phyloP scores from a whole-genome alignment of 495 filamentous ascomycete species.

The Thozetella sp. region DNA sequence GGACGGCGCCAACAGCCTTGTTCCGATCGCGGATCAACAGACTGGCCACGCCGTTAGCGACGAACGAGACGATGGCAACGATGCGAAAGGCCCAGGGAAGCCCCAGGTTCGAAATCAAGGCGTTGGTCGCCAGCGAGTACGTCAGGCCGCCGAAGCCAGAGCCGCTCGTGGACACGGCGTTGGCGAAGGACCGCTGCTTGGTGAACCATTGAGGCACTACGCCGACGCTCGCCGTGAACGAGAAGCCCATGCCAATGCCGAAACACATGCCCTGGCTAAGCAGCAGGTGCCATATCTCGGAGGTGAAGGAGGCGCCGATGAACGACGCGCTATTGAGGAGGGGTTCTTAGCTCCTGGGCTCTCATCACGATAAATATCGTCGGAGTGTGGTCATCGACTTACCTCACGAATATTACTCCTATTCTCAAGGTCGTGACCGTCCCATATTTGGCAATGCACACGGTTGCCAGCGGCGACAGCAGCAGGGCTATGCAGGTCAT shows the following conservation, averaged over 20 bases:
- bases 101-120: conserved; percentile 61
- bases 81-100: conserved; percentile 70
- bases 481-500: conserved; percentile 55
- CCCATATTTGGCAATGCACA: conserved; percentile 54
- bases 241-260: conserved; percentile 75
- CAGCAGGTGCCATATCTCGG: conserved; percentile 71
- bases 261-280: conserved; percentile 78
- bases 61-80: conserved; percentile 61
- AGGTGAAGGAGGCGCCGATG: conserved; percentile 69
- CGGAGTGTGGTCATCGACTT: conserved; percentile 14
- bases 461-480: conserved; percentile 65
- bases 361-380: neutral
- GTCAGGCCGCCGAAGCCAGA: conserved; percentile 76
- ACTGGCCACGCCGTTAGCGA: conserved; percentile 58
- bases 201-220: conserved; percentile 82
- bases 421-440: conserved; percentile 59
- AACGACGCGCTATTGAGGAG: conserved; percentile 47
- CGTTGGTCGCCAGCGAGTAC: conserved; percentile 56
- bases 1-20: conserved; percentile 60
- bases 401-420: conserved; percentile 62
- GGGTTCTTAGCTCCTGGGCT: neutral
- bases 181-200: conserved; percentile 68
- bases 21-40: conserved; percentile 70
- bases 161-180: conserved; percentile 70
- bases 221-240: conserved; percentile 71